Conservation (phyloP, 176 grass and related monocot species). For the Poa pratensis region DNA sequence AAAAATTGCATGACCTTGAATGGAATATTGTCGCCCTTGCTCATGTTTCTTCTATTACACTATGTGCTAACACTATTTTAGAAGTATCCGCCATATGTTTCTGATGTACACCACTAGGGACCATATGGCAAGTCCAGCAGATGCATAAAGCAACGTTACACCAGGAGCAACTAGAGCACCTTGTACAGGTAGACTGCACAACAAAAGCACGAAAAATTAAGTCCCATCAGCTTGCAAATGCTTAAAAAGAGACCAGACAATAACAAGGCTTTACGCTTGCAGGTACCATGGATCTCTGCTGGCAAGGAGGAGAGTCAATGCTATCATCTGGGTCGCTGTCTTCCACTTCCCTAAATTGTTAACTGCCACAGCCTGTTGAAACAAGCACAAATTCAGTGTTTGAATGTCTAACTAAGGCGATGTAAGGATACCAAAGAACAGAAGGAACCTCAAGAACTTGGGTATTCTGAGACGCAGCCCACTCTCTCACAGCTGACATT, state of each 20-base stretch:
- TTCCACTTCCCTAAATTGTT: slow-evolving; percentile 98
- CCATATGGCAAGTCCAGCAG: slow-evolving; percentile 90
- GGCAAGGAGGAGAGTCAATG: slow-evolving; percentile 82
- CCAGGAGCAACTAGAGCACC: slow-evolving; percentile 58
- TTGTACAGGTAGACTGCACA: slow-evolving; percentile 62
- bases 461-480: slow-evolving; percentile 94
- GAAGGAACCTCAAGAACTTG: slow-evolving; percentile 85
- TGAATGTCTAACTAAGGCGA: slow-evolving; percentile 26
- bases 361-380: slow-evolving; percentile 86
- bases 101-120: slow-evolving; percentile 92
- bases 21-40: slow-evolving; percentile 21
- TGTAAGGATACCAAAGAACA: slow-evolving; percentile 24
- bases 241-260: neutral
- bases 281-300: slow-evolving; percentile 79
- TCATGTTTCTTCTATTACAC: slow-evolving; percentile 59
- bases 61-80: slow-evolving; percentile 69
- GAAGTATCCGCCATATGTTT: slow-evolving; percentile 91
- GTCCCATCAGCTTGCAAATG: neutral
- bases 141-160: slow-evolving; percentile 80
- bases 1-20: slow-evolving; percentile 46
- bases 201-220: neutral
- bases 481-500: slow-evolving; percentile 98
- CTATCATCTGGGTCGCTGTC: slow-evolving; percentile 89
- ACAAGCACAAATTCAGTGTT: slow-evolving; percentile 41
- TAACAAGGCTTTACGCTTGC: neutral